Percentiles rank a stretch among this genome's conserved stretches.
Conservation (phyloP, 164 flowering plant genomes). For the Annona squamosa region DNA sequence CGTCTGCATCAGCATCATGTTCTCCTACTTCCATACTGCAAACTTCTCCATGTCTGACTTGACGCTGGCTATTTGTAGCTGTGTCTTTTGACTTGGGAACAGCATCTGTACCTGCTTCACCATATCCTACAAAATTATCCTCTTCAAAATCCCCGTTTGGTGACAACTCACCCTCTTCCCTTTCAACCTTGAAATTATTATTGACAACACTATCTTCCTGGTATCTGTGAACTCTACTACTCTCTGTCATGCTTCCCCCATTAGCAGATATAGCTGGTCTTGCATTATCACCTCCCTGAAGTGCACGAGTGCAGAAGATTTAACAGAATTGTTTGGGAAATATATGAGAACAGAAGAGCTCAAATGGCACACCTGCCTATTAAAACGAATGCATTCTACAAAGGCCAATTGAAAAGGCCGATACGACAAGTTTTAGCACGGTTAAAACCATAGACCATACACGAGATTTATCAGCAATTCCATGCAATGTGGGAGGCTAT, state of each 20-base stretch:
- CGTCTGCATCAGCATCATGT: conserved; percentile 72
- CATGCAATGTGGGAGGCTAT: too few species aligned
- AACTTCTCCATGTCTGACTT: conserved; percentile 30
- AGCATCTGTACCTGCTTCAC: conserved; percentile 33
- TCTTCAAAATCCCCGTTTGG: conserved; percentile 78
- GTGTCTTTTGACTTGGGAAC: conserved; percentile 34
- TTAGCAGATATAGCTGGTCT: conserved; percentile 30
- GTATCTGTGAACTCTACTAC: conserved; percentile 26
- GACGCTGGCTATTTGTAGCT: conserved; percentile 36
- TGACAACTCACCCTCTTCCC: conserved; percentile 94
- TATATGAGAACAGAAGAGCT: too few species aligned
- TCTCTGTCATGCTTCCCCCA: conserved; percentile 31
- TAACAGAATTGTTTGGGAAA: too few species aligned
- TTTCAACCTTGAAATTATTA: conserved; percentile 45
- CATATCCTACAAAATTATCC: conserved; percentile 56
- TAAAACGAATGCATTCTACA: too few species aligned
- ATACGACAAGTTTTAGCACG: too few species aligned
- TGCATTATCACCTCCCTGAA: conserved; percentile 18
- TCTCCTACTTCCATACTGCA: conserved; percentile 43
- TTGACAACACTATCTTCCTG: conserved; percentile 32
- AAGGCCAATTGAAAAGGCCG: too few species aligned
- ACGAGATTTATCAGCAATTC: too few species aligned
- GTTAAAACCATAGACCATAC: too few species aligned
- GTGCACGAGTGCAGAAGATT: conserved; percentile 1
- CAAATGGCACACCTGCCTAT: too few species aligned